Conservation (phyloP, 2,329 filamentous ascomycete genomes). For the Ophiocordyceps australis region DNA sequence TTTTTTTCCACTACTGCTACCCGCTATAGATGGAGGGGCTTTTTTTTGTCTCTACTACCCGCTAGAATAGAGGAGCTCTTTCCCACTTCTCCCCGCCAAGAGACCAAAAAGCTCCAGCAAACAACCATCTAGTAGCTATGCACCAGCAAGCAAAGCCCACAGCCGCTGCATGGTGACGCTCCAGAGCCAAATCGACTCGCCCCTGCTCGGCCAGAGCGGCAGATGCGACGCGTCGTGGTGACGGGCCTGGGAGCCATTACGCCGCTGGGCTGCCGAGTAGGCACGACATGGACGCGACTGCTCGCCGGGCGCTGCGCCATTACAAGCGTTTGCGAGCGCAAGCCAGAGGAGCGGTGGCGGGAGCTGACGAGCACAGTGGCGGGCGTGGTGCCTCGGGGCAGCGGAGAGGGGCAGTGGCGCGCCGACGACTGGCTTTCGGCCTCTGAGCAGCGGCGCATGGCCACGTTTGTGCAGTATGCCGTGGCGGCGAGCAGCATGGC, state of each 20-base stretch:
- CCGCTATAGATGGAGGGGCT: no score
- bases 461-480: conserved; percentile 83
- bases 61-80: no score
- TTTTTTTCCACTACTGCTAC: no score
- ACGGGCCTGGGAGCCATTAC: conserved; percentile 71
- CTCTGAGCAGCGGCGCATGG: conserved; percentile 57
- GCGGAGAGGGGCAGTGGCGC: conserved; percentile 26
- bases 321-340: conserved; percentile 47
- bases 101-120: no score
- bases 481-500: conserved; percentile 77
- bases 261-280: conserved; percentile 65
- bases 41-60: no score
- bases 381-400: conserved; percentile 49
- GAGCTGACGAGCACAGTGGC: conserved; percentile 72
- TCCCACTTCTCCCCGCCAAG: no score
- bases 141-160: no score
- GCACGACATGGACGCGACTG: conserved; percentile 64
- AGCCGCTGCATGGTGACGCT: no score
- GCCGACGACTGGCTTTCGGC: conserved; percentile 33
- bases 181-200: no score
- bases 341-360: conserved; percentile 39
- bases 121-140: no score
- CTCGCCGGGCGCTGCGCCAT: conserved; percentile 68
- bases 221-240: conserved; percentile 56
- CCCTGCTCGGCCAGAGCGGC: conserved; percentile 4